These are phyloP conservation scores for Pleurotus salmoneostramineus DNA, from an alignment of 768 basidiomycete genomes.

Conservation along the genomic window DNA sequence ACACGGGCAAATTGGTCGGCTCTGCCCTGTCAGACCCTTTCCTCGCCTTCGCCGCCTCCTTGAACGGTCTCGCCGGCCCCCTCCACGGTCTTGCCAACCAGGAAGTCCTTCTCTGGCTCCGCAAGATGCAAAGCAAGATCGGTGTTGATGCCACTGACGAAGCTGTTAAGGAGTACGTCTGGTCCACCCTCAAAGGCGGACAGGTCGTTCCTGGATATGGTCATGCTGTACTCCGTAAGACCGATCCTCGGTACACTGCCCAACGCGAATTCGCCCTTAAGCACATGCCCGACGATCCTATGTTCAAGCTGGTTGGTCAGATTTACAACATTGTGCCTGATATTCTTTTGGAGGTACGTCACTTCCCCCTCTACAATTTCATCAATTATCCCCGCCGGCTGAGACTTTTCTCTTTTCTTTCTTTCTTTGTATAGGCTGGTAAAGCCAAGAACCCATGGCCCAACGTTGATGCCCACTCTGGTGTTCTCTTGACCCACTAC, in stretches of 20 bases:
- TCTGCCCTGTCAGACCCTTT: constrained; percentile 97
- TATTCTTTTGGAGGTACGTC: constrained; percentile 74
- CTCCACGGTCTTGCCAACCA: constrained; percentile 97
- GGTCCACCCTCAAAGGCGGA: constrained; percentile 89
- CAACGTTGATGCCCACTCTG: constrained; percentile 97
- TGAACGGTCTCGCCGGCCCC: constrained; percentile 96
- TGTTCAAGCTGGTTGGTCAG: constrained; percentile 93
- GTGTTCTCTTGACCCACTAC: constrained; percentile 82
- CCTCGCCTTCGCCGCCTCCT: constrained; percentile 87
- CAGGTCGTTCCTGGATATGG: constrained; percentile 95
- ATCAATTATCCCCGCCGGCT: no score
- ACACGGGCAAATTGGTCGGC: constrained; percentile 89
- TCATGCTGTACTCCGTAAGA: constrained; percentile 84
- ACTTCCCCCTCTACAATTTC: neutral
- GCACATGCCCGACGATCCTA: constrained; percentile 79
- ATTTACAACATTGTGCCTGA: constrained; percentile 86
- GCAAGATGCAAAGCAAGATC: constrained; percentile 88
- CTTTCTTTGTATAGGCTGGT: constrained; percentile 51
- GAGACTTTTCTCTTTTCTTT: neutral
- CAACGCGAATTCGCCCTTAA: constrained; percentile 88
- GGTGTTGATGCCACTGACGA: constrained; percentile 85
- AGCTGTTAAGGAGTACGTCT: constrained; percentile 89
- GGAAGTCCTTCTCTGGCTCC: constrained; percentile 92
- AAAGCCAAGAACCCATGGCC: constrained; percentile 96
- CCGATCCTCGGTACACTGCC: constrained; percentile 89